Evolutionary conservation across 1,139 yeast species (phyloP).

Genomic region (Pichia sp.): DNA sequence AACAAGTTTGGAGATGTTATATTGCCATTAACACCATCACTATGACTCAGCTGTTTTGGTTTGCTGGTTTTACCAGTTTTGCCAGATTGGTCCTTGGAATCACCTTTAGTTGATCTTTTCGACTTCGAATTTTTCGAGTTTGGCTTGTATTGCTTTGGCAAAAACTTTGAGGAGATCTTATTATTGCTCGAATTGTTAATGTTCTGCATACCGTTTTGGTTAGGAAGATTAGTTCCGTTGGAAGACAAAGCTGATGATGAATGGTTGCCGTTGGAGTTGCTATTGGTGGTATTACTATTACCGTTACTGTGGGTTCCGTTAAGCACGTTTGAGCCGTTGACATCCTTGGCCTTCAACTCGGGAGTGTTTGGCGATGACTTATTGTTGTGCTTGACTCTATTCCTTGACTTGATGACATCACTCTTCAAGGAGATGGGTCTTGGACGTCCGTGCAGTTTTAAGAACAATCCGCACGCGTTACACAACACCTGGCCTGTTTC

Average conservation of each 20-base stretch:
- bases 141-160: slow-evolving; percentile 35
- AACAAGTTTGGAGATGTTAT: slow-evolving; percentile 29
- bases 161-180: slow-evolving; percentile 26
- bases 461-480: slow-evolving; percentile 90
- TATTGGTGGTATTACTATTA: slow-evolving; percentile 9
- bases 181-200: not conserved
- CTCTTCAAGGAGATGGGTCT: slow-evolving; percentile 89
- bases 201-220: not conserved
- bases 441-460: slow-evolving; percentile 87
- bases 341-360: slow-evolving; percentile 33
- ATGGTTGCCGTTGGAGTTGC: slow-evolving; percentile 10
- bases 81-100: not conserved
- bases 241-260: not conserved
- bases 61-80: not conserved
- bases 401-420: slow-evolving; percentile 85
- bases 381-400: slow-evolving; percentile 53
- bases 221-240: not conserved
- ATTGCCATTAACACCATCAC: not conserved
- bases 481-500: slow-evolving; percentile 90
- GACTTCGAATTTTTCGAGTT: slow-evolving; percentile 19
- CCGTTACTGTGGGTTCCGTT: not conserved
- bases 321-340: not conserved
- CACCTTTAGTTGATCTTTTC: slow-evolving; percentile 1
- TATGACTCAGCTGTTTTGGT: not conserved
- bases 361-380: slow-evolving; percentile 34